A percentile compares a stretch with the other conserved stretches of the same genome.
phyloP scores from a whole-genome alignment of 1,139 yeast species.

The Protomyces inouyei region DNA sequence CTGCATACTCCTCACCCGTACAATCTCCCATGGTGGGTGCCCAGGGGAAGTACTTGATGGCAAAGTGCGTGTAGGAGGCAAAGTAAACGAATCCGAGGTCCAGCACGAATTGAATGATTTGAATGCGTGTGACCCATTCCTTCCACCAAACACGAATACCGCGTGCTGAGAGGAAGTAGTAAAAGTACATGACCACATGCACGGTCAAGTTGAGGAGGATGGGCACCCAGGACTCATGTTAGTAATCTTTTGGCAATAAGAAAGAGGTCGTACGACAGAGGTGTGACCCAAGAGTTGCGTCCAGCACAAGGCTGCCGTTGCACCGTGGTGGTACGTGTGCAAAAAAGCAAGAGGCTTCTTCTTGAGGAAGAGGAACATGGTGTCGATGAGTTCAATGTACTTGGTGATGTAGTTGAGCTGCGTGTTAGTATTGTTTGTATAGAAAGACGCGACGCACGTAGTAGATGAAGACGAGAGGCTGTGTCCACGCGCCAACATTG shows the following conservation, averaged over 20 bases:
- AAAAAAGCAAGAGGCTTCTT: constrained; percentile 65
- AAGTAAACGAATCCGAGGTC: constrained; percentile 87
- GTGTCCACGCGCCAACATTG: constrained; percentile 73
- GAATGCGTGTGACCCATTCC: constrained; percentile 97
- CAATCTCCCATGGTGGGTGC: constrained; percentile 84
- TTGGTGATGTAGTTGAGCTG: constrained; percentile 29
- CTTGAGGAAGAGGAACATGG: constrained; percentile 84
- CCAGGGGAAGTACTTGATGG: constrained; percentile 44
- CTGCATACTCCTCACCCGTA: constrained; percentile 89
- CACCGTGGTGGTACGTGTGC: constrained; percentile 98
- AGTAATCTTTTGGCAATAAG: background rate
- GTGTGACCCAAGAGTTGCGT: constrained; percentile 89
- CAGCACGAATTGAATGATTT: constrained; percentile 85
- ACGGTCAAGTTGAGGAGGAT: constrained; percentile 83
- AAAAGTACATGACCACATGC: constrained; percentile 97
- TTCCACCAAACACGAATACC: constrained; percentile 99
- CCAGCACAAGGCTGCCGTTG: constrained; percentile 92
- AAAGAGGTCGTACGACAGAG: constrained; percentile 45
- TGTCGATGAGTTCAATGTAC: constrained; percentile 83
- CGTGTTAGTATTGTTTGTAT: background rate
- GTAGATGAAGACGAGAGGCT: constrained; percentile 75
- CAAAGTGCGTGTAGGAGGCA: constrained; percentile 60
- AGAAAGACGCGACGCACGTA: constrained; percentile 39
- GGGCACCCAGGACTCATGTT: constrained; percentile 73
- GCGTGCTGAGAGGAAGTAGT: constrained; percentile 88